Percentiles rank a stretch among this genome's conserved stretches.
These are phyloP conservation scores for Catunica adiposa DNA, from an alignment of 2,329 filamentous ascomycete species.

Conservation along the genomic window DNA sequence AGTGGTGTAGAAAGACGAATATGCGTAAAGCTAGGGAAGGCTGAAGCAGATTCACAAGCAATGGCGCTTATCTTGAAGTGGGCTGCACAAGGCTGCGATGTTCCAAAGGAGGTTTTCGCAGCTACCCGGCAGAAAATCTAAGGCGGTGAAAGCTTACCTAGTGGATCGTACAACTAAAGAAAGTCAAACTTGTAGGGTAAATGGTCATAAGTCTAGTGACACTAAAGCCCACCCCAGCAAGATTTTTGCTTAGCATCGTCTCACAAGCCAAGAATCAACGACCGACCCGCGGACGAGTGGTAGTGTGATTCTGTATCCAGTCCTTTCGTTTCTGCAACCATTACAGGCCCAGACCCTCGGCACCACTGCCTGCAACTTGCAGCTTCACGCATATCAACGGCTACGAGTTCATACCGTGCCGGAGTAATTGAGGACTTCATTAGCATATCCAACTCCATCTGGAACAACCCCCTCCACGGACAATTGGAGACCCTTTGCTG, in stretches of 20 bases:
- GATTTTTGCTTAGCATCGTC: neutral
- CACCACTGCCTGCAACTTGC: neutral
- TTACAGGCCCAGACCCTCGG: neutral
- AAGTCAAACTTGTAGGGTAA: neutral
- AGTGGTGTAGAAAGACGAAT: neutral
- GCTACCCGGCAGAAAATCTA: constrained; percentile 6
- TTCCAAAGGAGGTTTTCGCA: constrained; percentile 13
- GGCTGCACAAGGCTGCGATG: constrained; percentile 13
- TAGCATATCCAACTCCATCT: neutral
- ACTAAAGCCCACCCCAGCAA: neutral
- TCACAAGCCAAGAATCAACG: constrained; percentile 2
- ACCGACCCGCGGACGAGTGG: neutral
- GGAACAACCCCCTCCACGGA: neutral
- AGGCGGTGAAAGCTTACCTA: constrained; percentile 7
- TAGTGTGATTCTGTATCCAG: neutral
- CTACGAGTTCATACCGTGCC: neutral
- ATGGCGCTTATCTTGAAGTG: constrained; percentile 2
- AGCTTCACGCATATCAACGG: neutral
- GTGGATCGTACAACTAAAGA: neutral
- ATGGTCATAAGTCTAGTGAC: neutral
- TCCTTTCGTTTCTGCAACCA: neutral
- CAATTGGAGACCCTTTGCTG: neutral
- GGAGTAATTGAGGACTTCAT: neutral
- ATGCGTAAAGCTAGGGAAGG: neutral
- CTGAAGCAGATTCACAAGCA: neutral